Evolutionary conservation across 2,329 filamentous ascomycete genomes (phyloP), one percentile per base, ranked within the genome.

Genomic region (Phoma herbarum): DNA sequence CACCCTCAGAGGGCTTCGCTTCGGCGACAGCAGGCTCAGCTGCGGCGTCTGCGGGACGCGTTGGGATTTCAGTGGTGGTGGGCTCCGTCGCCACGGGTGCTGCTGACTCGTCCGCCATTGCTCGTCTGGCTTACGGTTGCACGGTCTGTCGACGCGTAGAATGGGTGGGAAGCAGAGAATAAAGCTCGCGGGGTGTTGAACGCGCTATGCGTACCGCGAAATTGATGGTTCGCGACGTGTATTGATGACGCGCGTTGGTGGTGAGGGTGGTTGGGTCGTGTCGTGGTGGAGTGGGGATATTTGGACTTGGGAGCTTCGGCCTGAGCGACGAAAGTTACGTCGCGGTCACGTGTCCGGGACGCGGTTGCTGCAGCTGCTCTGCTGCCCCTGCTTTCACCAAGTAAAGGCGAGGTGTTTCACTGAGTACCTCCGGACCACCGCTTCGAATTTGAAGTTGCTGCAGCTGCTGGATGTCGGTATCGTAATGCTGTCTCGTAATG

Each of bases 81-180:
- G 68, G 63, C 53, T 75, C 72, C 57, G 59, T 61, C 41, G 66
- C 41, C 56, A 64, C 65, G 47, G 71, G 63, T 63, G 72, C 57
- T 60, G 63, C 72, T 57, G 67, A 64, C 60, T 72, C 69, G 60
- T 78, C 76, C 55, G 75, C 75, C 76, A 78, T 78, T 70, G 71
- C 71, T 44, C 52, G 56, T 64, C 55, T 64, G 66, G 67, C 68
- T 75, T 61, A 72, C 65, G 66, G 67, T 68, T 64, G 72, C 70
- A 72, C 73, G 66, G 64, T 68, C 61, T 59, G 63, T 64, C 44
- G 72, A 78, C 75, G 76, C 76, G 76, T 77, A 71, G 65, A 56
- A 59, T 62, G 63, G 61, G 65, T 60, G 57, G 59, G 60, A 60
- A 59, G 54, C 65, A 67, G 72, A 69, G 75, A 76, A 71, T 65